Conservation (phyloP, 352 stramenopile genomes). For the Salisapilia sapeloensis region DNA sequence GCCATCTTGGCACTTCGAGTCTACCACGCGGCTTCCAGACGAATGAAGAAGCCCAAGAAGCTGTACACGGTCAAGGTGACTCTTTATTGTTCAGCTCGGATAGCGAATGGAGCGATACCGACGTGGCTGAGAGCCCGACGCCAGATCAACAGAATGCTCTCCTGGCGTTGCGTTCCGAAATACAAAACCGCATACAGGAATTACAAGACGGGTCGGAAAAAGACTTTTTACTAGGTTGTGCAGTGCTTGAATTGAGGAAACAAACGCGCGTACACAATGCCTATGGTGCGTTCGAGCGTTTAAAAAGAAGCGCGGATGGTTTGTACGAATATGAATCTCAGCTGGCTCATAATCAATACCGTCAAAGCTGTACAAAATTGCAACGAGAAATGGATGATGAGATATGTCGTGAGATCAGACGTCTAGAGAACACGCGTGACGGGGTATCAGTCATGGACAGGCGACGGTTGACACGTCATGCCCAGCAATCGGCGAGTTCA, state of each 20-base stretch:
- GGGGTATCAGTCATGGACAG: conserved; percentile 50
- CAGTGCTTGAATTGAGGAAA: conserved; percentile 8
- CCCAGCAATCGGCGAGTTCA: too few relatives aligned
- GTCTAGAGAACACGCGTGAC: conserved; percentile 33
- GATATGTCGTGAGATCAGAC: conserved; percentile 28
- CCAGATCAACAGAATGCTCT: background rate
- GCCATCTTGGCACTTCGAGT: background rate
- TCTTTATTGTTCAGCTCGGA: conserved; percentile 1
- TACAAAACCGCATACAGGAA: conserved; percentile 8
- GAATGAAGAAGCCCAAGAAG: conserved; percentile 6
- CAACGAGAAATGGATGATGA: conserved; percentile 29
- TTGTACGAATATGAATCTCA: conserved; percentile 23
- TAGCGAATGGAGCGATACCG: background rate
- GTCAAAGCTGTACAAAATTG: conserved; percentile 22
- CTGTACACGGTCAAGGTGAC: too few relatives aligned
- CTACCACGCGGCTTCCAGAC: background rate
- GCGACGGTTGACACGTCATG: conserved; percentile 10
- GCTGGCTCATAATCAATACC: conserved; percentile 18
- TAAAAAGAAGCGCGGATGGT: conserved; percentile 6
- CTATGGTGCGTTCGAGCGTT: conserved; percentile 11
- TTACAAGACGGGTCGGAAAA: conserved; percentile 12
- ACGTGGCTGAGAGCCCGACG: background rate
- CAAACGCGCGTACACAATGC: conserved; percentile 10
- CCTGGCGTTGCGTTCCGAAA: conserved; percentile 5
- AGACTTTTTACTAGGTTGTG: conserved; percentile 17